Evolutionary conservation across 345 rosid genomes (phyloP), one percentile per base, ranked within the genome.

Genomic region (Erodium maritimum): DNA sequence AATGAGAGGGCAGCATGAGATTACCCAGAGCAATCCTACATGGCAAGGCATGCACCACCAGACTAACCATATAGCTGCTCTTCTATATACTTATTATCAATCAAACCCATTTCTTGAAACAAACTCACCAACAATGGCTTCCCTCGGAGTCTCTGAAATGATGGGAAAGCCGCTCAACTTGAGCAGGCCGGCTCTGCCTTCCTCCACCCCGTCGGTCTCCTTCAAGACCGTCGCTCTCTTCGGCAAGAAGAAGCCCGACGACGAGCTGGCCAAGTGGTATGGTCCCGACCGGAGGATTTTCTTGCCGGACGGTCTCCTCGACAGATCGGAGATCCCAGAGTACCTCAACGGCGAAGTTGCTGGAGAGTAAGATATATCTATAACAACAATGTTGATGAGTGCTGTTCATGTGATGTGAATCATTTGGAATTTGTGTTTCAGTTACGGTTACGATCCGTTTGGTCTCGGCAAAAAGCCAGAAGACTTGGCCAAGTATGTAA

Each of bases 241-340:
- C 87, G 73, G 75, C 57, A 88, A 68, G 86, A 91, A 91, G 77
- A 83, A 82, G 67, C 79, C 87, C 25, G 34, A 62, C 33, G 98
- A 88, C 1, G 98, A 91, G 77, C 96, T 88, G 67, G 81, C 95
- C 80, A 91, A 91, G 95, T 86, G 98, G 98, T 88, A 91, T 42
- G 96, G 98, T 67, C 98, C 98, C 14, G 96, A 91, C 69, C 79
- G 98, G 69, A 91, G 95, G 75, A 83, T 91, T 55, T 91, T 91
- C 89, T 77, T 91, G 75, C 96, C 96, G 0, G 93, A 86, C 8
- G 98, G 96, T 56, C 89, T 91, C 58, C 66, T 91, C 82, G 98
- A 91, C 74, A 71, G 90, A 67, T 84, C 98, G 55, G 96, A 91
- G 76, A 76, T 91, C 68, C 98, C 98, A 21, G 98, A 80, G 75